Evolutionary conservation across 306 rosid species (phyloP).

Genomic region (Gillenia trifoliata): DNA sequence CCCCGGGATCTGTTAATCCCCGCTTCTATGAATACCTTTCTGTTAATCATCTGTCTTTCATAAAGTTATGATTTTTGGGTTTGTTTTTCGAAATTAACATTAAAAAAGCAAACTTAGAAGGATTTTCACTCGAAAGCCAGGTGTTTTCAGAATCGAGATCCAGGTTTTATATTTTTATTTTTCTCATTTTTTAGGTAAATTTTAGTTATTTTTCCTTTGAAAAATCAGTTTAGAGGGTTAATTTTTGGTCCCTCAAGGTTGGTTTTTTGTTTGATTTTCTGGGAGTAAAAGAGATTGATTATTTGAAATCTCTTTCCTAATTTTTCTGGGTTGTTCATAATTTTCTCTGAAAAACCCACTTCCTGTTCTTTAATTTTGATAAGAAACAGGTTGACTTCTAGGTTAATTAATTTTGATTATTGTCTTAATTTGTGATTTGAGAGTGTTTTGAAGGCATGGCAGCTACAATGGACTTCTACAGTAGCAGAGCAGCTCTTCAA

Average conservation of each 20-base stretch:
- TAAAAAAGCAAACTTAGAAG: constrained; percentile 64
- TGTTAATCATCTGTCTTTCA: constrained; percentile 98
- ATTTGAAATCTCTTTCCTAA: constrained; percentile 59
- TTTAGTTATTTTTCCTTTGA: not conserved
- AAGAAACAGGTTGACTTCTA: constrained; percentile 46
- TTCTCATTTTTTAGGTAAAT: not conserved
- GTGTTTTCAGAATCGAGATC: constrained; percentile 99
- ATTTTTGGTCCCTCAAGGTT: constrained; percentile 67
- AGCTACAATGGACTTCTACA: constrained; percentile 70
- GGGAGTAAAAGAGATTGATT: constrained; percentile 60
- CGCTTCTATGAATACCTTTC: constrained; percentile 99
- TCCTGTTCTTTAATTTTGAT: constrained; percentile 63
- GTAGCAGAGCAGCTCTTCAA: constrained; percentile 32
- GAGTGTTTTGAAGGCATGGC: constrained; percentile 43
- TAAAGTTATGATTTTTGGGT: constrained; percentile 62
- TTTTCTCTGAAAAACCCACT: not conserved
- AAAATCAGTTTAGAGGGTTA: constrained; percentile 50
- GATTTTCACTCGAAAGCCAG: constrained; percentile 59
- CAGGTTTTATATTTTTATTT: constrained; percentile 35
- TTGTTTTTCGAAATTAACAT: constrained; percentile 43
- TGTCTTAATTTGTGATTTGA: not conserved
- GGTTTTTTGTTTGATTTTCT: not conserved
- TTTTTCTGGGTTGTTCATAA: not conserved
- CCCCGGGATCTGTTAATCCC: constrained; percentile 68
- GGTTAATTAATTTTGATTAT: not conserved